Evolutionary conservation across 1,284 basidiomycete genomes (phyloP).

Genomic region (Melampsora americana): DNA sequence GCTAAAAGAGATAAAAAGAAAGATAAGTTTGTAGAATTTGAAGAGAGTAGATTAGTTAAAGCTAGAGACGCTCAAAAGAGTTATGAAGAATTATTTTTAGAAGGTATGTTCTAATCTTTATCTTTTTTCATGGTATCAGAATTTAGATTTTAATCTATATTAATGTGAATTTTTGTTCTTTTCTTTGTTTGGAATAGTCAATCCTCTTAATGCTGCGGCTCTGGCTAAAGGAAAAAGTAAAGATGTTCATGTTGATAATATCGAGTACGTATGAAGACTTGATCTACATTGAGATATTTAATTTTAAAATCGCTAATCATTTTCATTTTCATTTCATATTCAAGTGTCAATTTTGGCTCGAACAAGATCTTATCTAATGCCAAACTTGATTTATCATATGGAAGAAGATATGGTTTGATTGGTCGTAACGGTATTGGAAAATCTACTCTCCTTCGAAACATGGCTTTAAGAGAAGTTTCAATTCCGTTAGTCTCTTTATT

Average conservation of each 20-base stretch:
- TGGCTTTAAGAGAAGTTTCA: conserved; percentile 90
- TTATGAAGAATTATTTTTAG: conserved; percentile 34
- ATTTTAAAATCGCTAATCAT: not conserved
- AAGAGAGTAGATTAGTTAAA: conserved; percentile 95
- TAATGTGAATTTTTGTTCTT: not conserved
- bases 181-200: conserved; percentile 64
- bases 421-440: conserved; percentile 84
- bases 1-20: conserved; percentile 94
- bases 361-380: conserved; percentile 80
- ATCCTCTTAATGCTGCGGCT: conserved; percentile 79
- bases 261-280: conserved; percentile 62
- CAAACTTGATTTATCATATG: conserved; percentile 47
- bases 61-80: conserved; percentile 80
- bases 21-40: conserved; percentile 63
- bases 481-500: conserved; percentile 61
- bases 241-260: conserved; percentile 90
- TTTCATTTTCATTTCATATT: not conserved
- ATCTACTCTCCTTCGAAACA: conserved; percentile 91
- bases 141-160: conserved; percentile 1
- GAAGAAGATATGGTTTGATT: conserved; percentile 58
- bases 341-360: conserved; percentile 75
- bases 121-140: not conserved
- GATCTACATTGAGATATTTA: too few species aligned
- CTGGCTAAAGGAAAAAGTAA: conserved; percentile 88
- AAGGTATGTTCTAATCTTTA: conserved; percentile 9